phyloP scores from a whole-genome alignment of 2,329 filamentous ascomycete species.

The Helicocarpus griseus region DNA sequence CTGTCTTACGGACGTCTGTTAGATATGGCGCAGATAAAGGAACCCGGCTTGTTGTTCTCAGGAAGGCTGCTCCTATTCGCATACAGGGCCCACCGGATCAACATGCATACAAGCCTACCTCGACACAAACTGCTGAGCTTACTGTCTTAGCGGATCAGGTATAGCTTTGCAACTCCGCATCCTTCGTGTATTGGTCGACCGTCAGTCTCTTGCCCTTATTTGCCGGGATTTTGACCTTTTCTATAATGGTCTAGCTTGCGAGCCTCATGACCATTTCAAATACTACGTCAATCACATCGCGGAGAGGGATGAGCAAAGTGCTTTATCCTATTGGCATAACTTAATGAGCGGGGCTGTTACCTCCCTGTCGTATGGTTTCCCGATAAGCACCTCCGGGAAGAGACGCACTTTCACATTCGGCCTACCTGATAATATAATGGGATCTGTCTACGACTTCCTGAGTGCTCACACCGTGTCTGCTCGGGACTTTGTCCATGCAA shows the following conservation, averaged over 20 bases:
- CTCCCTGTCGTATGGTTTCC: not conserved
- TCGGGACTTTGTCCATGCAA: not conserved
- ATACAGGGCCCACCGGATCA: not conserved
- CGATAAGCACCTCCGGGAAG: not conserved
- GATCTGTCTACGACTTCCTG: not conserved
- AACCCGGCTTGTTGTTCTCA: not conserved
- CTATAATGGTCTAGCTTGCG: slow-evolving; percentile 3
- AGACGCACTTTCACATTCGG: not conserved
- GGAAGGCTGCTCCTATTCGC: slow-evolving; percentile 1
- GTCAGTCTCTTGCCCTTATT: not conserved
- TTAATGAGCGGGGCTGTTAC: not conserved
- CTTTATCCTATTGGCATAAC: slow-evolving; percentile 2
- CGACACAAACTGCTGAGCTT: not conserved
- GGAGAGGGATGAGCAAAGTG: not conserved
- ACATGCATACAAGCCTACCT: not conserved
- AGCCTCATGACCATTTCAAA: slow-evolving; percentile 1
- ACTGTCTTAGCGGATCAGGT: not conserved
- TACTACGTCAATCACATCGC: slow-evolving; percentile 1
- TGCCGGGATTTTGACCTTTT: slow-evolving; percentile 4
- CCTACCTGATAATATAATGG: not conserved
- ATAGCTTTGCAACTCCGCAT: slow-evolving; percentile 1
- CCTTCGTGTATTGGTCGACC: not conserved
- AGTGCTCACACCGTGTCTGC: not conserved
- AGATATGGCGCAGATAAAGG: not conserved
- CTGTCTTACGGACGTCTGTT: slow-evolving; percentile 1